phyloP scores from a whole-genome alignment of 225 moss, liverwort and hornwort species.

The Thuidium tamariscinum region DNA sequence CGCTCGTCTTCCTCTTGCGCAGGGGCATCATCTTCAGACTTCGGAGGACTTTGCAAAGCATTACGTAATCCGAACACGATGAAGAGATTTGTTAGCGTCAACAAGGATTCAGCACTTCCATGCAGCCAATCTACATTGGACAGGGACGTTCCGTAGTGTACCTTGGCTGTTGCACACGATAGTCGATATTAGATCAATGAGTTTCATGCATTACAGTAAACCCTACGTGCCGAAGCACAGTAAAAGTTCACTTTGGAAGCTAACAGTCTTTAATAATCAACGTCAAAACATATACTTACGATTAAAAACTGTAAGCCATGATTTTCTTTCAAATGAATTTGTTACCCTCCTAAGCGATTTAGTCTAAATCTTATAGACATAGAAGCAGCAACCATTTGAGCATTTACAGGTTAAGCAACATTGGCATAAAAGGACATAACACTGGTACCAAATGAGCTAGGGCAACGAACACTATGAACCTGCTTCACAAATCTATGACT shows the following conservation, averaged over 20 bases:
- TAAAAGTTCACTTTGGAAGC: not conserved
- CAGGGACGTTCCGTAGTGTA: conserved; percentile 91
- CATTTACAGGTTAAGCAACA: not conserved
- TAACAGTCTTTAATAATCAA: not conserved
- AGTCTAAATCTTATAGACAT: not conserved
- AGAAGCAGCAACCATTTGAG: too few species aligned
- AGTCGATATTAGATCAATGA: not conserved
- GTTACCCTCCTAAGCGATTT: not conserved
- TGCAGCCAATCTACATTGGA: conserved; percentile 99
- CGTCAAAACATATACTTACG: not conserved
- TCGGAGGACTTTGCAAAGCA: conserved; percentile 46
- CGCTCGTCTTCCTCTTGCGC: conserved; percentile 56
- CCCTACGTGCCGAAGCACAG: not conserved
- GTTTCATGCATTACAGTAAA: not conserved
- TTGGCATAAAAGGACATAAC: not conserved
- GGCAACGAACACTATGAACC: not conserved
- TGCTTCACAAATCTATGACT: not conserved
- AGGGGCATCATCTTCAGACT: conserved; percentile 10
- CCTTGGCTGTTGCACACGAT: conserved; percentile 59
- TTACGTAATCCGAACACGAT: conserved; percentile 80
- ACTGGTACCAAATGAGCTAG: not conserved
- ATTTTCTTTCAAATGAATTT: not conserved
- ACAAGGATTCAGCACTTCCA: conserved; percentile 84
- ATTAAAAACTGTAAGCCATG: not conserved
- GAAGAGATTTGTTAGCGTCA: conserved; percentile 94